phyloP scores from a whole-genome alignment of 2,329 filamentous ascomycete species.

The Penicillium frequentans region DNA sequence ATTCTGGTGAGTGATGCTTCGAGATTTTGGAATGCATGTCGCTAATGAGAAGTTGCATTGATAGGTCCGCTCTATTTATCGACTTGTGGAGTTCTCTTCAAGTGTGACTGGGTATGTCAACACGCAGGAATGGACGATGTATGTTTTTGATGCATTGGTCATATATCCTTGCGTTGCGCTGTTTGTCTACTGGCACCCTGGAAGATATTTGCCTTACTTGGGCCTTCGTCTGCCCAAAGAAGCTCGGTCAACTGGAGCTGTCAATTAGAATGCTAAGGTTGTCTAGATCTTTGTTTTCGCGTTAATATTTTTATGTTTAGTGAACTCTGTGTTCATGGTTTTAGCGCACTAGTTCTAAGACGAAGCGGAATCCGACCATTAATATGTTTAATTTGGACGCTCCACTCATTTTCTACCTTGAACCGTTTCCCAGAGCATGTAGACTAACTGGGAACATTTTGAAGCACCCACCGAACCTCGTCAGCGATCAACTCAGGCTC shows the following conservation, averaged over 20 bases:
- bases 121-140: slow-evolving; percentile 44
- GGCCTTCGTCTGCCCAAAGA: slow-evolving; percentile 32
- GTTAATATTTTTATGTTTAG: no score
- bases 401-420: no score
- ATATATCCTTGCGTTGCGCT: slow-evolving; percentile 35
- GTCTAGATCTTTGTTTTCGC: no score
- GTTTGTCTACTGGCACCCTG: slow-evolving; percentile 37
- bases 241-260: slow-evolving; percentile 7
- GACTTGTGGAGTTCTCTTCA: slow-evolving; percentile 51
- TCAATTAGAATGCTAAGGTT: no score
- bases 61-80: slow-evolving; percentile 46
- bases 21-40: neutral
- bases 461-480: slow-evolving; percentile 3
- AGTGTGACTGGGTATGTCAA: slow-evolving; percentile 44
- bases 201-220: slow-evolving; percentile 21
- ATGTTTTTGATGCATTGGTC: slow-evolving; percentile 45
- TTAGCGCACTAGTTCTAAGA: no score
- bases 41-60: neutral
- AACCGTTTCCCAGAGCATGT: neutral
- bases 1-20: slow-evolving; percentile 28
- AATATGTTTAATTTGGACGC: no score
- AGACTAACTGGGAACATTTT: neutral
- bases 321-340: neutral
- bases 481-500: slow-evolving; percentile 3
- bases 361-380: no score